Percentiles rank a stretch among this genome's conserved stretches.
Evolutionary conservation across 2,329 filamentous ascomycete genomes (phyloP).

Genomic region (Fusarium lateritium): DNA sequence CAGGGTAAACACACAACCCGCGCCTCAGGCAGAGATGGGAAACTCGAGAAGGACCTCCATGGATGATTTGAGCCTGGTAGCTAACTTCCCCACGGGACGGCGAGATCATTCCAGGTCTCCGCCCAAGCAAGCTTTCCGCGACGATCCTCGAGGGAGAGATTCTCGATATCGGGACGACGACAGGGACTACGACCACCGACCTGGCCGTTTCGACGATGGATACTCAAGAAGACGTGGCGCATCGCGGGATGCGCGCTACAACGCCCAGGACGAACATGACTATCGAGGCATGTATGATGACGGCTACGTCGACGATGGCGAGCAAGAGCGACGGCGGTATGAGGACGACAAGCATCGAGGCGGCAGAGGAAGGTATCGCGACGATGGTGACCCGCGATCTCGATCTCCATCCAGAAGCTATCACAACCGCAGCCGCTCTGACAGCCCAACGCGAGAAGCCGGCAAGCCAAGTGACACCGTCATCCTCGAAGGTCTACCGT

Average conservation of each 20-base stretch:
- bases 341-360: conserved; percentile 42
- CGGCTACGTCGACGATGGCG: conserved; percentile 51
- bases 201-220: conserved; percentile 51
- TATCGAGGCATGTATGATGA: conserved; percentile 59
- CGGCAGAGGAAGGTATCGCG: conserved; percentile 36
- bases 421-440: conserved; percentile 53
- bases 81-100: conserved; percentile 63
- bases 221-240: conserved; percentile 43
- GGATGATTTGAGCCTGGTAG: conserved; percentile 55
- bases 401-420: conserved; percentile 49
- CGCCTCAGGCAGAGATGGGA: conserved; percentile 48
- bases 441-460: conserved; percentile 56
- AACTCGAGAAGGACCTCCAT: conserved; percentile 47
- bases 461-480: conserved; percentile 65
- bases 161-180: conserved; percentile 47
- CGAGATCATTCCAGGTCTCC: conserved; percentile 62
- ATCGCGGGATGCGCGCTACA: conserved; percentile 48
- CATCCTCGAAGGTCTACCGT: conserved; percentile 68
- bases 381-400: conserved; percentile 43
- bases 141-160: conserved; percentile 53
- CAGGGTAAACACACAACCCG: conserved; percentile 64
- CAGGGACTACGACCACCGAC: conserved; percentile 43
- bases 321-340: conserved; percentile 42
- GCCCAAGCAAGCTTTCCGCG: conserved; percentile 56
- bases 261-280: conserved; percentile 51